Evolutionary conservation across 306 rosid species (phyloP), one percentile per base, ranked within the genome.

Genomic region (Senna siamea): DNA sequence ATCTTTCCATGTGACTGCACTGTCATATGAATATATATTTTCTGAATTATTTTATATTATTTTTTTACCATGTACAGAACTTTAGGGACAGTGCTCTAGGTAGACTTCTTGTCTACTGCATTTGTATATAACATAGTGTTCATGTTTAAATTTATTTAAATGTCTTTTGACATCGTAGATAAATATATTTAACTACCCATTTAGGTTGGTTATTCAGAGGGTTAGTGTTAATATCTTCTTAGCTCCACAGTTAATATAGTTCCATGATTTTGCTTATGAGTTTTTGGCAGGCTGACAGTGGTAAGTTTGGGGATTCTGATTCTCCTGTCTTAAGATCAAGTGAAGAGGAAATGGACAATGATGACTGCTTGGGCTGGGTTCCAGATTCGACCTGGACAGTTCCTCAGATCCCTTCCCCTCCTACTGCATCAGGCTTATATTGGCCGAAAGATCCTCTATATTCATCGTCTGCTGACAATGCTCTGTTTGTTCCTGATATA

Each of bases 401-500:
- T 70, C 97, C 97, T 41, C 87, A 87, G 79, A 52, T 87, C 23
- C 86, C 91, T 73, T 91, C 97, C 14, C 97, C 97, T 9, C 96
- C 97, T 6, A 91, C 96, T 10, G 85, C 89, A 9, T 89, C 93
- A 0, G 97, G 97, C 44, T 68, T 91, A 12, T 38, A 81, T 75
- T 91, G 95, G 93, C 89, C 92, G 0, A 82, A 85, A 79, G 52
- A 66, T 55, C 74, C 51, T 65, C 85, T 59, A 30, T 69, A 61
- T 75, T 77, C 85, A 34, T 78, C 79, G 32, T 78, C 79, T 51
- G n/a, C 87, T 7, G 55, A 87, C 54, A 67, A 70, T 69, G 63
- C 87, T 13, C 64, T 74, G 17, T 92, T 69, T 83, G 99, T 95
- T 85, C 99, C 99, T 13, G 91, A 92, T 69, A 72, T 90, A 68